These are phyloP conservation scores for Neonothopanus nambi DNA, from an alignment of 1,284 basidiomycete genomes.

Conservation along the genomic window DNA sequence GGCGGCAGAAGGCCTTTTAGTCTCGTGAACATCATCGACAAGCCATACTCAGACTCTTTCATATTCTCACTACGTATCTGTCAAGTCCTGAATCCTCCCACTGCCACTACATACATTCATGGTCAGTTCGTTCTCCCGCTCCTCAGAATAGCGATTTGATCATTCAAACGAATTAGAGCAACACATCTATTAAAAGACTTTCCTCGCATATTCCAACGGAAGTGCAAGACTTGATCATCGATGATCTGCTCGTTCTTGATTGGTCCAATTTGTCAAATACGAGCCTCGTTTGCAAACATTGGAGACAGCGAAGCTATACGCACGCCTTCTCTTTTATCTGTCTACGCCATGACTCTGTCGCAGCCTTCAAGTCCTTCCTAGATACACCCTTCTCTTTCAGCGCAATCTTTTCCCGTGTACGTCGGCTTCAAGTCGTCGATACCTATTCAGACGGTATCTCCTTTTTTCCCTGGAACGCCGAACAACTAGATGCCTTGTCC, in stretches of 20 bases:
- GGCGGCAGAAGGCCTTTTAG: background rate
- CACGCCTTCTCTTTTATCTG: conserved; percentile 2
- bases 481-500: background rate
- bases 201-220: conserved; percentile 5
- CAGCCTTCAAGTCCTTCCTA: conserved; percentile 7
- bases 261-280: background rate
- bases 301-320: conserved; percentile 8
- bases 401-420: conserved; percentile 11
- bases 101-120: too few relatives aligned
- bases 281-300: conserved; percentile 12
- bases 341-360: conserved; percentile 1
- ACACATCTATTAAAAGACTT: too few relatives aligned
- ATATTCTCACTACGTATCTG: background rate
- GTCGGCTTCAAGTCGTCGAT: conserved; percentile 10
- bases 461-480: background rate
- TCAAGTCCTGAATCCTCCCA: too few relatives aligned
- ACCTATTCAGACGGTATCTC: background rate
- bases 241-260: background rate
- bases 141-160: background rate
- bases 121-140: background rate
- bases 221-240: conserved; percentile 12
- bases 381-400: conserved; percentile 5
- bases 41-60: too few relatives aligned
- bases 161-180: background rate
- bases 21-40: too few relatives aligned